These are phyloP conservation scores for Yamadazyma blattariae DNA, from an alignment of 1,139 yeast genomes.

Conservation along the genomic window DNA sequence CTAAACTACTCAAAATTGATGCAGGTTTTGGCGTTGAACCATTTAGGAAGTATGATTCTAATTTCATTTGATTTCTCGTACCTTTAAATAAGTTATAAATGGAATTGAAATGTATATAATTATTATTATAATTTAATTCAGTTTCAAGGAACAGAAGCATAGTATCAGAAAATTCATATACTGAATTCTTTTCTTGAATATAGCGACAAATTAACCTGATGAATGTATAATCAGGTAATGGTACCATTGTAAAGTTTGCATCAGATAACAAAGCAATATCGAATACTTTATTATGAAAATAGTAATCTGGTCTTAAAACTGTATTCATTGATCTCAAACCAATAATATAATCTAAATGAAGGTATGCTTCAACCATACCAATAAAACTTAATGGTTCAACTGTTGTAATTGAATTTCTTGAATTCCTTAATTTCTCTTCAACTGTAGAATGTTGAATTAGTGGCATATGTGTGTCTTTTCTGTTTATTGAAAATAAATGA, in stretches of 20 bases:
- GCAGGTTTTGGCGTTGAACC: background rate
- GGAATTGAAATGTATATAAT: conserved; percentile 17
- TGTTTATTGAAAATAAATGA: conserved; percentile 9
- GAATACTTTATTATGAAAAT: conserved; percentile 1
- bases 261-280: background rate
- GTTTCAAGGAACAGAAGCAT: conserved; percentile 12
- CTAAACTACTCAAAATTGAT: conserved; percentile 6
- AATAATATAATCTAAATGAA: conserved; percentile 10
- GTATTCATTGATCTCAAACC: conserved; percentile 12
- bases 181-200: conserved; percentile 7
- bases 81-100: conserved; percentile 9
- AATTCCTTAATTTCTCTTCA: too few species aligned
- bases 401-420: too few species aligned
- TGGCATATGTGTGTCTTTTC: background rate
- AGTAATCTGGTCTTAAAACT: conserved; percentile 8
- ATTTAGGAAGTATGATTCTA: conserved; percentile 3
- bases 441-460: too few species aligned
- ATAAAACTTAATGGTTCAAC: conserved; percentile 13
- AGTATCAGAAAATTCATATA: conserved; percentile 7
- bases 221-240: conserved; percentile 11
- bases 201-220: conserved; percentile 12
- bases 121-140: conserved; percentile 11
- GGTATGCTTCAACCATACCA: conserved; percentile 12
- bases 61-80: conserved; percentile 6
- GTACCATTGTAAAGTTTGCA: conserved; percentile 3